Conservation (phyloP, 768 basidiomycete species). For the Clitopilus hobsonii region DNA sequence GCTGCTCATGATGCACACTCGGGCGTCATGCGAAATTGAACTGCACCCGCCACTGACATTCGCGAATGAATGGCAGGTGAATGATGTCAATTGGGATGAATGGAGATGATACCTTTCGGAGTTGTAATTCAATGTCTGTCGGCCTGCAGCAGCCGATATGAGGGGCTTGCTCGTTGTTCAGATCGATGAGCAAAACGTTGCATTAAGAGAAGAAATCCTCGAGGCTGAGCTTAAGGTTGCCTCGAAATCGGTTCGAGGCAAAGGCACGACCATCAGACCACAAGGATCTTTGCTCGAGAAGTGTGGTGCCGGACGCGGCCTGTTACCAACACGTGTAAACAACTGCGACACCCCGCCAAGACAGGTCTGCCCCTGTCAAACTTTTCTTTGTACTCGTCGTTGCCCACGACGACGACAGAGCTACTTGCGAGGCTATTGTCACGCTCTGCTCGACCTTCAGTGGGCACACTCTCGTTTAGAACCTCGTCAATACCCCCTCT, state of each 20-base stretch:
- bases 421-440: neutral
- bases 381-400: constrained; percentile 1
- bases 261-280: neutral
- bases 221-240: neutral
- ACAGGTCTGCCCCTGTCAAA: neutral
- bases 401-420: neutral
- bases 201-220: neutral
- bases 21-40: neutral
- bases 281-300: neutral
- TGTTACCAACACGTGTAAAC: neutral
- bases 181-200: neutral
- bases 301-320: neutral
- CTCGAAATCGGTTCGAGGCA: neutral
- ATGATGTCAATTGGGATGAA: neutral
- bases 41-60: neutral
- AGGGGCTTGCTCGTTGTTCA: neutral
- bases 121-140: neutral
- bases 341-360: neutral
- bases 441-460: constrained; percentile 1
- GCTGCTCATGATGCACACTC: neutral
- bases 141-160: neutral
- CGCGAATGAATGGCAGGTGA: neutral
- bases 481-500: neutral
- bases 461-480: constrained; percentile 1
- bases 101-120: neutral